Evolutionary conservation across 2,329 filamentous ascomycete genomes (phyloP), one percentile per base, ranked within the genome.

Genomic region (Arthrobotrys megalospora): DNA sequence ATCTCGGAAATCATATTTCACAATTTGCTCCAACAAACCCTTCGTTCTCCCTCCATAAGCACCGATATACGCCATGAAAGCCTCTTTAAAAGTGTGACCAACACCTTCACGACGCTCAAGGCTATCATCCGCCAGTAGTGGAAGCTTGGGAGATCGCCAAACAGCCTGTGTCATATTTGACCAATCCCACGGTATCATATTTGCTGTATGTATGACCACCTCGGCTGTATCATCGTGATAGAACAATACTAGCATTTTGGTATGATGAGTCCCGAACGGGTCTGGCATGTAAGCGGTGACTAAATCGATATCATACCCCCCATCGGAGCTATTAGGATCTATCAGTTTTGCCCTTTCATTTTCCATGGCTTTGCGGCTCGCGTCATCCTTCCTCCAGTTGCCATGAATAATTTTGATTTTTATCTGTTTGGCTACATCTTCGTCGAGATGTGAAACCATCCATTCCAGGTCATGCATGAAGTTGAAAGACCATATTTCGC

Each of bases 141-240:
- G 90, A 0, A 97, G 88, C 0, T 89, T 82, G 0, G 93, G 93
- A 0, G 93, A 95, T 62, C 85, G 87, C 94, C 94, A 97, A 4
- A 92, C 88, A 0, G 90, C 93, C 83, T 97, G 93, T 0, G 91
- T 92, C 92, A 97, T 92, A 81, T 96, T 96, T 0, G 87, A 88
- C 94, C 94, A 97, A 83, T 97, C 94, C 69, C 91, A 90, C 3
- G 87, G 82, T n/a, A 97, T 95, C 91, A 97, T 93, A 81, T 97
- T 97, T 16, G 94, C 93, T 0, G 94, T 97, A 81, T 96, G 93
- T 34, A 97, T 94, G 70, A 96, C 85, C 5, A 97, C 86, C 84
- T 96, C 92, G 0, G 91, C 92, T 0, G 87, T 89, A 79, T 91
- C 90, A 82, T 97, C 93, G 83, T 92, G 90, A 4, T 92, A 88